Base-by-base conservation (phyloP, 768 basidiomycete genomes). In the Amanita inopinata region DNA sequence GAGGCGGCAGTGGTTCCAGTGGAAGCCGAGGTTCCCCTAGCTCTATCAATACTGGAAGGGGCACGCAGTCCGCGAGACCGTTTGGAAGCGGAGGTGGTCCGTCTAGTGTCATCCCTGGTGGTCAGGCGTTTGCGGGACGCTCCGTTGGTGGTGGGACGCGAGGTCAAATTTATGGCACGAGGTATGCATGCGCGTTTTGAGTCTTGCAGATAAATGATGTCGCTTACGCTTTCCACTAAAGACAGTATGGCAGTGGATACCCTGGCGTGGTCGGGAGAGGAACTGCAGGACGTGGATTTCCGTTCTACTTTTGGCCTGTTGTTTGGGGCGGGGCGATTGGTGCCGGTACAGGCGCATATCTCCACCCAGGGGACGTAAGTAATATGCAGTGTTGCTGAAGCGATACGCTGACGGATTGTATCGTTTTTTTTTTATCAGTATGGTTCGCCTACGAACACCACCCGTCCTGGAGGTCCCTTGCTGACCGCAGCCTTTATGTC, bases 291-390 rank as follows among this genome's bases (percentile, higher is more conserved):
- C 65, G 67, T 0, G 65, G 65, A 2, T 82, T 83, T 53, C 81
- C 81, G 0, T 83, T 78, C 47, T 66, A 65, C 48, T 83, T 70
- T 60, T 83, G 80, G 79, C 80, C 80, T 5, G 31, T 82, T 7
- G 65, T 67, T 1, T 81, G 75, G 73, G 61, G 59, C 2, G 59
- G 58, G 1, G 48, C 45, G 19, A 58, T 25, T 27, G 59, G 53
- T 45, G 11, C 48, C 10, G 42, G 49, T 4, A 59, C 57, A 4
- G 52, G 51, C 4, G 46, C 46, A 5, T 59, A 61, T 28, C 48
- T 56, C 20, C 41, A 51, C 36, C 19, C 38, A 11, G 11, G 30
- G 2, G 49, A 47, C 12, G 48, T 39, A 39, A 27, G 45, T 40
- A 4, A 40, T n/a, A n/a, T n/a, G n/a, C n/a, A n/a, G n/a, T 4